Evolutionary conservation across 495 filamentous ascomycete species (phyloP).

Genomic region (Trichoderma asperelloides): DNA sequence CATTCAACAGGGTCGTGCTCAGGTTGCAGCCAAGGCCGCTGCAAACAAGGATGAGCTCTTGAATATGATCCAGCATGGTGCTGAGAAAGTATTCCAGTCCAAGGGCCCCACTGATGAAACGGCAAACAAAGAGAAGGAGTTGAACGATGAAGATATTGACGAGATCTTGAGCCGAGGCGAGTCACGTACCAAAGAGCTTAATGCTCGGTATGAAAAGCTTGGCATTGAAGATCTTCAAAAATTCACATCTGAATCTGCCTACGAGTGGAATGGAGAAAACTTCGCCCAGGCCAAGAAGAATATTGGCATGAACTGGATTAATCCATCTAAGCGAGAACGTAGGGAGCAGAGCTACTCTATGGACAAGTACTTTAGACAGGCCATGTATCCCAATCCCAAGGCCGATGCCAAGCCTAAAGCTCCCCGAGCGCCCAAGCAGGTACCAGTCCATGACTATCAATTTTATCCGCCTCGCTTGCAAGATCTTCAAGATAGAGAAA

Average conservation of each 20-base stretch:
- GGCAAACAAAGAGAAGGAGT: conserved; percentile 48
- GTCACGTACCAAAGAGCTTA: conserved; percentile 78
- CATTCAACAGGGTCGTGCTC: conserved; percentile 95
- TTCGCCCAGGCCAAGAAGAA: conserved; percentile 91
- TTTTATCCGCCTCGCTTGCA: conserved; percentile 80
- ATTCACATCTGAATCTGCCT: conserved; percentile 91
- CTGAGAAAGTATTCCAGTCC: conserved; percentile 79
- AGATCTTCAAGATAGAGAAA: conserved; percentile 92
- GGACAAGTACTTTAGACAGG: conserved; percentile 96
- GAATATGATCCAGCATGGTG: conserved; percentile 97
- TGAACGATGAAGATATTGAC: conserved; percentile 85
- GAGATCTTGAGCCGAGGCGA: conserved; percentile 78
- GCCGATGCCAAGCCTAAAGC: conserved; percentile 89
- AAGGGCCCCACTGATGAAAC: conserved; percentile 50
- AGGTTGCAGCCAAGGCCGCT: conserved; percentile 75
- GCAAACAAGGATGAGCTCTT: conserved; percentile 94
- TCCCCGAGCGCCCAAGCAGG: conserved; percentile 90
- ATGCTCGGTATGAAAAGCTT: conserved; percentile 91
- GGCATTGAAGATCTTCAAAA: conserved; percentile 97
- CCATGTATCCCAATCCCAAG: conserved; percentile 62
- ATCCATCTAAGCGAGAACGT: conserved; percentile 94
- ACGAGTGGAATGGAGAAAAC: conserved; percentile 97
- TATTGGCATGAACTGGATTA: conserved; percentile 94
- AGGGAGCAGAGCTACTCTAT: conserved; percentile 98
- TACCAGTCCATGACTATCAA: conserved; percentile 89